Base-by-base conservation (phyloP, 163 green algal genomes). In the Volvox carteri region DNA sequence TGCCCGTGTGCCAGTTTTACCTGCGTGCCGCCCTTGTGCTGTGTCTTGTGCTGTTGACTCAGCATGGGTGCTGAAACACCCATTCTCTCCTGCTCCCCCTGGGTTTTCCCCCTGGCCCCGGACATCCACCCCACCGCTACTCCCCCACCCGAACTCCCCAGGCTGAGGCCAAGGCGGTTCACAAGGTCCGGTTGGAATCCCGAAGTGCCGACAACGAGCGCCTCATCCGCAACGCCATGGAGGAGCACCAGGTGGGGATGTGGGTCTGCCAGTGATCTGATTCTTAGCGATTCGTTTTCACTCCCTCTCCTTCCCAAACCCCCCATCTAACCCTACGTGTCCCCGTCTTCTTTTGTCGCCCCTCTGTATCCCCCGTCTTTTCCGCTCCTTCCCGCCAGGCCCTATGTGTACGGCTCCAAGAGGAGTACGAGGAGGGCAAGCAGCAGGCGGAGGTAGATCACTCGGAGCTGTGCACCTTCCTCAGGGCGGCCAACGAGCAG, bases 401-500 rank as follows among this genome's bases (percentile, higher is more conserved):
- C 3, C 65, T 91, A 73, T 93, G 91, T 42, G 67, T 60, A 39
- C 89, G 86, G 46, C 89, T 94, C 60, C 14, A 35, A 0, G 77
- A 78, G 72, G 86, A 92, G 70, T 89, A 92, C 44, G 89, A 90
- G 60, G 86, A 86, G 35, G 86, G 85, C 5, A 78, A 74, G 50
- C 72, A 85, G 37, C 30, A 68, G n/a, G 81, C 88, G 79, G 41
- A 86, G 62, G 33, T 73, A 1, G 91, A 94, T 50, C 90, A 90
- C 65, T 77, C 90, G 33, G 88, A 93, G 78, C 85, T 94, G 39
- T 58, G 68, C 28, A 42, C 68, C 33, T 94, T 91, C 80, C 79
- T 92, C 41, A 35, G 41, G 14, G 39, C 79, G 23, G 73, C 91
- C 85, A 92, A 94, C 56, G 91, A 92, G 25, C 62, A 72, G 52